Percentiles rank a stretch among this genome's conserved stretches.
Evolutionary conservation across 1,284 basidiomycete genomes (phyloP).

Genomic region (Moniliophthora roreri): DNA sequence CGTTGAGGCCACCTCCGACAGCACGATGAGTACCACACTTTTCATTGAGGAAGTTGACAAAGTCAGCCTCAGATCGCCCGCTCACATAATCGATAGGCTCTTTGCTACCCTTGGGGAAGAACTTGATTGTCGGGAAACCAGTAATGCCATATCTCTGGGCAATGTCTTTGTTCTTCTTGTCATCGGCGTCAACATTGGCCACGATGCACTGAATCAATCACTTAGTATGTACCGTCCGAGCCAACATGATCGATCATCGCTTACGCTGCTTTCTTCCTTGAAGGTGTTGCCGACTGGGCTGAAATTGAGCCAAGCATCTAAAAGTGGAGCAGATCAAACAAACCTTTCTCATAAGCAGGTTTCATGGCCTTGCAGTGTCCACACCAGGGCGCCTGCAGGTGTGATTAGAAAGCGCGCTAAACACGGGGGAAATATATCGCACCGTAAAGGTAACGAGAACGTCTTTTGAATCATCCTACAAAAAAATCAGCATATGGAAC

Average conservation of each 20-base stretch:
- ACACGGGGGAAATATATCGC: slow-evolving; percentile 19
- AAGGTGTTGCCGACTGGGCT: slow-evolving; percentile 73
- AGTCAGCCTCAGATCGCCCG: slow-evolving; percentile 65
- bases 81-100: slow-evolving; percentile 69
- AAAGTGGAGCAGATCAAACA: slow-evolving; percentile 1
- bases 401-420: slow-evolving; percentile 4
- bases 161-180: slow-evolving; percentile 74
- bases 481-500: not conserved
- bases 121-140: slow-evolving; percentile 91
- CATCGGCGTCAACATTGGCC: slow-evolving; percentile 91
- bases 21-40: slow-evolving; percentile 86
- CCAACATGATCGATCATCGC: slow-evolving; percentile 22
- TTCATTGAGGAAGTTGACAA: slow-evolving; percentile 80
- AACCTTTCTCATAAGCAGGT: slow-evolving; percentile 79
- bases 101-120: slow-evolving; percentile 79
- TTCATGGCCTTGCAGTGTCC: slow-evolving; percentile 89
- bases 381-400: slow-evolving; percentile 74
- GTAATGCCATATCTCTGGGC: slow-evolving; percentile 74
- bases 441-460: slow-evolving; percentile 92
- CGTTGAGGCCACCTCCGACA: slow-evolving; percentile 78
- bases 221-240: not conserved
- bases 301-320: slow-evolving; percentile 4
- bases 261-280: slow-evolving; percentile 71
- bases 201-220: slow-evolving; percentile 65
- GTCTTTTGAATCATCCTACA: slow-evolving; percentile 73